phyloP scores from a whole-genome alignment of 78 protist species.

The Salpingoeca rosetta region DNA sequence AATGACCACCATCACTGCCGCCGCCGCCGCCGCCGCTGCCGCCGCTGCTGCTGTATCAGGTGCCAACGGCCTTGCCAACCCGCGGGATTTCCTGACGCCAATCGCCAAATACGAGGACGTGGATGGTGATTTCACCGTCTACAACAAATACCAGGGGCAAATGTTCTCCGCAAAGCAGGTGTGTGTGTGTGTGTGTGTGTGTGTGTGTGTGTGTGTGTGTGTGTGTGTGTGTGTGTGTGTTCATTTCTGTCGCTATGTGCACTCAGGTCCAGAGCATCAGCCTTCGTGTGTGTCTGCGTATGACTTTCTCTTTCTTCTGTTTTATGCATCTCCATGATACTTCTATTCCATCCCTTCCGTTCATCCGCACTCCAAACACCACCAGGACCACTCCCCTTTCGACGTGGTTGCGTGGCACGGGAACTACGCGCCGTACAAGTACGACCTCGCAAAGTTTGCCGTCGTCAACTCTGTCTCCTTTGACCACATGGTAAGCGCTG shows the following conservation, averaged over 20 bases:
- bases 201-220: too few species aligned
- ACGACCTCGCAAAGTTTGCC: constrained; percentile 68
- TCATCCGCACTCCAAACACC: too few species aligned
- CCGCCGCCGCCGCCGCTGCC: neutral
- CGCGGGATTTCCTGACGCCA: constrained; percentile 82
- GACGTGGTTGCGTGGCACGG: constrained; percentile 96
- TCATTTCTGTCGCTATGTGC: too few species aligned
- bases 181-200: too few species aligned
- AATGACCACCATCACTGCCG: too few species aligned
- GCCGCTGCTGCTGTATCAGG: constrained; percentile 5
- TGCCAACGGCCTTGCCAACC: constrained; percentile 91
- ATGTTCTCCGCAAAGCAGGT: constrained; percentile 33
- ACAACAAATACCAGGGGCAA: constrained; percentile 61
- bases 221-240: neutral
- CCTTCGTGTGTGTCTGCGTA: too few species aligned
- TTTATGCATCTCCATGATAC: neutral
- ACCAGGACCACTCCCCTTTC: constrained; percentile 56
- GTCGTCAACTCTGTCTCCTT: constrained; percentile 77
- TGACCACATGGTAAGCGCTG: constrained; percentile 67
- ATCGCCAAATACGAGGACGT: constrained; percentile 66
- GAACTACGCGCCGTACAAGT: constrained; percentile 86
- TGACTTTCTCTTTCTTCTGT: too few species aligned
- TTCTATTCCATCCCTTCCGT: neutral
- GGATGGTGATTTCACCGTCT: constrained; percentile 12
- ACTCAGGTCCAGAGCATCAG: too few species aligned